These are phyloP conservation scores for Tetrapisispora arboricola DNA, from an alignment of 805 yeast species.

Conservation along the genomic window DNA sequence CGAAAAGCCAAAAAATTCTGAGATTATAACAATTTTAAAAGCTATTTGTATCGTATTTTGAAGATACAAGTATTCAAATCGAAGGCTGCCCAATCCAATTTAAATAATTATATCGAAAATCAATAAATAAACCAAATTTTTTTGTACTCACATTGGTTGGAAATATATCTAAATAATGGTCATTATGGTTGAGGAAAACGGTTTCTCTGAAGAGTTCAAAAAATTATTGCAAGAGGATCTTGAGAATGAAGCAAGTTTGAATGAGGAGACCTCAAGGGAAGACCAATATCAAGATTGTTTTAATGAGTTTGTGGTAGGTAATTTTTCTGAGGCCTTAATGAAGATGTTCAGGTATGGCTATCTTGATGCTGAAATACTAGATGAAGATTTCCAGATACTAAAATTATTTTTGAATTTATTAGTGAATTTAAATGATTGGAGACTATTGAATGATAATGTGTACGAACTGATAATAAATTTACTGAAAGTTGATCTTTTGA, in stretches of 20 bases:
- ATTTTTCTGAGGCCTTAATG: constrained; percentile 14
- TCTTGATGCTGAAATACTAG: constrained; percentile 4
- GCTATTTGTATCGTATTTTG: no score
- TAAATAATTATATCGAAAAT: no score
- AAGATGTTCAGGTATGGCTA: constrained; percentile 12
- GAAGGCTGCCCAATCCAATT: no score
- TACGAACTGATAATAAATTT: background rate
- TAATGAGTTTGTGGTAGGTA: constrained; percentile 15
- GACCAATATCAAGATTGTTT: constrained; percentile 12
- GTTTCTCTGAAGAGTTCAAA: constrained; percentile 7
- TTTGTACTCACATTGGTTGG: no score
- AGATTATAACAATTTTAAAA: no score
- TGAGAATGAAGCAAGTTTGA: no score
- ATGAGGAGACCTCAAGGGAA: background rate
- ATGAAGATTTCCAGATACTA: background rate
- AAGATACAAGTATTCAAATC: no score
- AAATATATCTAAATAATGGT: no score
- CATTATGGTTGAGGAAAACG: background rate
- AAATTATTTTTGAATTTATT: background rate
- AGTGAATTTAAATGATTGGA: background rate
- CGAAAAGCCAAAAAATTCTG: no score
- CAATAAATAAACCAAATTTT: no score
- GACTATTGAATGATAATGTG: background rate
- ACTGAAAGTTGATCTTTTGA: background rate
- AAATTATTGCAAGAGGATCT: constrained; percentile 16